These are phyloP conservation scores for Starmera quercuum DNA, from an alignment of 805 yeast species.

Conservation along the genomic window DNA sequence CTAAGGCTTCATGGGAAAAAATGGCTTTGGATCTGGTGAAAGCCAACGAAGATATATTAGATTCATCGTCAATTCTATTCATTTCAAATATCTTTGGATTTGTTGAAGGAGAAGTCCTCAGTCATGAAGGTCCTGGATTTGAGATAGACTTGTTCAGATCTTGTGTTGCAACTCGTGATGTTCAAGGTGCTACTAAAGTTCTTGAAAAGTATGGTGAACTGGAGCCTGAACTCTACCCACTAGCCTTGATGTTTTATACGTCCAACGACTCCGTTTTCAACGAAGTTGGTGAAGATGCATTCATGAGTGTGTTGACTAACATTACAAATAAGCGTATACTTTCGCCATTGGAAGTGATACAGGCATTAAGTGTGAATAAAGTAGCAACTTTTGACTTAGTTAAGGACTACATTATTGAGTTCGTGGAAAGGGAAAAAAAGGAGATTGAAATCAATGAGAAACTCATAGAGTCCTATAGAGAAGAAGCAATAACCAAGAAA, in stretches of 20 bases:
- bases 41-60: slow-evolving; percentile 41
- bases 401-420: slow-evolving; percentile 57
- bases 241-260: slow-evolving; percentile 57
- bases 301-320: slow-evolving; percentile 40
- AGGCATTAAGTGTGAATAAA: slow-evolving; percentile 52
- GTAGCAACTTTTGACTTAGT: slow-evolving; percentile 67
- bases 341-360: slow-evolving; percentile 73
- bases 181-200: slow-evolving; percentile 47
- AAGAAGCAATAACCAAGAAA: slow-evolving; percentile 53
- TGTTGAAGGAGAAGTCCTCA: slow-evolving; percentile 36
- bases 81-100: slow-evolving; percentile 39
- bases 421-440: slow-evolving; percentile 47
- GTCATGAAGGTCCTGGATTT: slow-evolving; percentile 24
- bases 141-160: slow-evolving; percentile 59
- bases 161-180: slow-evolving; percentile 49
- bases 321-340: slow-evolving; percentile 46
- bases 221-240: slow-evolving; percentile 57
- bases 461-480: slow-evolving; percentile 58
- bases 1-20: slow-evolving; percentile 45
- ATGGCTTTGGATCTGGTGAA: slow-evolving; percentile 54
- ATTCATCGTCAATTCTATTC: slow-evolving; percentile 41
- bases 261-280: slow-evolving; percentile 45
- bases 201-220: slow-evolving; percentile 51
- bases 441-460: slow-evolving; percentile 65
- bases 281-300: slow-evolving; percentile 42